Base-by-base conservation (phyloP, 345 rosid species). In the Aquilaria sinensis region DNA sequence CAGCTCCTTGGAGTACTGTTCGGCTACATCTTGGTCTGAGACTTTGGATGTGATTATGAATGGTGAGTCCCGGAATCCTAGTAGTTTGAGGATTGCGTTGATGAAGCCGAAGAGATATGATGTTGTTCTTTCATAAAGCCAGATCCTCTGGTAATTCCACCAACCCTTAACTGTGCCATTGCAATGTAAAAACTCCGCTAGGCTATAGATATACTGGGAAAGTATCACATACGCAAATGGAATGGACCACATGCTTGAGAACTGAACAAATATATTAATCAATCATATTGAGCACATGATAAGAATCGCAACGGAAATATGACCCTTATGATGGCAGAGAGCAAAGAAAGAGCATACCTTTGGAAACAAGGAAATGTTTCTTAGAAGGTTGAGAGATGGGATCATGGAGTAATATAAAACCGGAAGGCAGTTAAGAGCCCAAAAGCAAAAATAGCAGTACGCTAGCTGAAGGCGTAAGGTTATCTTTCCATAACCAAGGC, bases 291-390 rank as follows among this genome's bases (percentile, higher is more conserved):
- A 51, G n/a, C 5, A 62, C 15, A 2, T 61, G n/a, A 31, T 43
- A 53, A 41, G 32, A 61, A 50, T 7, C 23, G 23, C 23, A 1
- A 23, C 23, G 23, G 23, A 23, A 23, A 23, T 23, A 23, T 23
- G 23, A 23, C 23, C 23, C 23, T 23, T 23, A 23, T 48, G 37
- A 47, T 47, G 48, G 53, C 23, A 31, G 11, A 0, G 33, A 49
- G 47, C 0, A 8, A 7, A 32, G 46, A 2, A 10, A 62, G n/a
- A 32, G 43, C 43, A 47, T 67, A 86, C 94, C 85, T 75, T 68
- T 47, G 96, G 94, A 66, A 80, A 89, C 73, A 89, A 71, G 64
- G 89, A 69, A 58, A 63, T 67, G 81, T 80, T 81, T 74, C 73
- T 75, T 51, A 83, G 65, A 57, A 87, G 82, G 69, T 51, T 81